Evolutionary conservation across 1,284 basidiomycete genomes (phyloP).

Genomic region (Sanguinoderma infundibulare): DNA sequence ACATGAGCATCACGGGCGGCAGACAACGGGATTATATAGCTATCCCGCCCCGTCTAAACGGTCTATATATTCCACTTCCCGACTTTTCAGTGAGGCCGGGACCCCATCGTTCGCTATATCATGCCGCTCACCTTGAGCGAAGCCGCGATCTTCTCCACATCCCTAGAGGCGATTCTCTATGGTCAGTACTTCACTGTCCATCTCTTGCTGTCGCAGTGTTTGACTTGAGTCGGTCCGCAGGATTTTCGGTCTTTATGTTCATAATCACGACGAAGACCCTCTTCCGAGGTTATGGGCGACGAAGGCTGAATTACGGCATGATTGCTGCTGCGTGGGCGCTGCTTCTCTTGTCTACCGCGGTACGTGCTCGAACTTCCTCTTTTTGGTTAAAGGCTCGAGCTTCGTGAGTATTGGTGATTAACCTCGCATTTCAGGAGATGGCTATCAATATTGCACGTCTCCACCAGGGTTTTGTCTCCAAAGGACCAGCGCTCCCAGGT

Average conservation of each 20-base stretch:
- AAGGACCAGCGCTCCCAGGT: conserved; percentile 12
- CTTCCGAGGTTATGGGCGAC: conserved; percentile 21
- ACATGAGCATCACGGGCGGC: neutral
- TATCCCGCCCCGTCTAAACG: neutral
- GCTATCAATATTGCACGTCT: conserved; percentile 26
- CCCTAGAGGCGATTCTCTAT: conserved; percentile 32
- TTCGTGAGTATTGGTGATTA: neutral
- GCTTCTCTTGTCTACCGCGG: conserved; percentile 31
- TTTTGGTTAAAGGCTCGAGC: too few relatives aligned
- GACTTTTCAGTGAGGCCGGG: neutral
- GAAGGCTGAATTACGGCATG: conserved; percentile 25
- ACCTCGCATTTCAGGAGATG: conserved; percentile 25
- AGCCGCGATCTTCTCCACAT: conserved; percentile 25
- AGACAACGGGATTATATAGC: too few relatives aligned
- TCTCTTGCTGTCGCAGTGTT: neutral
- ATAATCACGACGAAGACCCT: conserved; percentile 32
- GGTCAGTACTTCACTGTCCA: conserved; percentile 26
- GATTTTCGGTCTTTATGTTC: conserved; percentile 35
- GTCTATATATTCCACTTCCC: neutral
- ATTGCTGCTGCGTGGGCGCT: conserved; percentile 22
- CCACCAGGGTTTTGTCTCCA: conserved; percentile 26
- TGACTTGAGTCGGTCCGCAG: conserved; percentile 11
- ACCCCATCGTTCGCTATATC: neutral
- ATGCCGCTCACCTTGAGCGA: neutral
- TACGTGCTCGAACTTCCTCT: conserved; percentile 8